Evolutionary conservation across 2,329 filamentous ascomycete species (phyloP).

Genomic region (Nemania sp.): DNA sequence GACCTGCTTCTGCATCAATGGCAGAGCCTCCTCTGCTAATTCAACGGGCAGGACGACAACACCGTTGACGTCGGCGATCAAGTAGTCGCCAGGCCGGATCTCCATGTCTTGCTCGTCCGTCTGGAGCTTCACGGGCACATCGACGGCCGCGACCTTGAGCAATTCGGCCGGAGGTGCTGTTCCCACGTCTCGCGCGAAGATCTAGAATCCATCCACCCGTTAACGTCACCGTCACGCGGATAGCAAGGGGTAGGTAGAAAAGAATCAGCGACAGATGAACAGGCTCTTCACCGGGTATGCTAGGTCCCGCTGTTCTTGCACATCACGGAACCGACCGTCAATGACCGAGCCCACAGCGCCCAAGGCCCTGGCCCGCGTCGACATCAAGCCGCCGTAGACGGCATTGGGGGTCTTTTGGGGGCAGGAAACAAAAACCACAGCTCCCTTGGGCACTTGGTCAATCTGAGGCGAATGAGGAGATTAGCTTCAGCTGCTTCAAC

Average conservation of each 20-base stretch:
- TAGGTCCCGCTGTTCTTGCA: conserved; percentile 57
- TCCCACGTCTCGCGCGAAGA: conserved; percentile 51
- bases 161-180: conserved; percentile 49
- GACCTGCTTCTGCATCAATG: conserved; percentile 48
- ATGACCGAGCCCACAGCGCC: conserved; percentile 55
- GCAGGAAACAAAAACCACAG: conserved; percentile 56
- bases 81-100: conserved; percentile 50
- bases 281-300: conserved; percentile 44
- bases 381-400: conserved; percentile 60
- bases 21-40: conserved; percentile 46
- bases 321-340: conserved; percentile 56
- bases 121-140: conserved; percentile 47
- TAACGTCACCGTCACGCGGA: not conserved
- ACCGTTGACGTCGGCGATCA: conserved; percentile 52
- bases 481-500: not conserved
- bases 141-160: conserved; percentile 49
- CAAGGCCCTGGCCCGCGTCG: conserved; percentile 49
- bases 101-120: conserved; percentile 45
- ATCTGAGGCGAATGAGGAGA: conserved; percentile 45
- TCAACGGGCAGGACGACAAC: conserved; percentile 49
- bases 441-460: conserved; percentile 51
- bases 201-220: conserved; percentile 26
- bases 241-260: not conserved
- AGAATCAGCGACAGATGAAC: not conserved
- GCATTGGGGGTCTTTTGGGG: conserved; percentile 53